Evolutionary conservation across 768 basidiomycete species (phyloP).

Genomic region (Suillus alpinus): DNA sequence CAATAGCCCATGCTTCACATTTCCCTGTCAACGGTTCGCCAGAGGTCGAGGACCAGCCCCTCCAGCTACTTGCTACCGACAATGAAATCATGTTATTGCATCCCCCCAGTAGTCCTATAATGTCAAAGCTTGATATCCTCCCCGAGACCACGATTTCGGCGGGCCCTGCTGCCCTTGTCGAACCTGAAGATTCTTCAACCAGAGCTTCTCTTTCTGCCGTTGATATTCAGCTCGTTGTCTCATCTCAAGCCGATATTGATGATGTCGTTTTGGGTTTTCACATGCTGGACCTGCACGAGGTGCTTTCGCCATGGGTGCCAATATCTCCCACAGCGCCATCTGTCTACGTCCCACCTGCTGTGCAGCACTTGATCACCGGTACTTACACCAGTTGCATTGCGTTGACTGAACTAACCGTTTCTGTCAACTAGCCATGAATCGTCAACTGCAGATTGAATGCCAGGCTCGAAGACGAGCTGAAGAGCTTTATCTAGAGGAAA

Average conservation of each 20-base stretch:
- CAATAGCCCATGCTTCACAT: not conserved
- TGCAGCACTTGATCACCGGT: constrained; percentile 36
- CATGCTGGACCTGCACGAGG: constrained; percentile 33
- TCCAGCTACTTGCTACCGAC: not conserved
- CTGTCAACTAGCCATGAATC: constrained; percentile 29
- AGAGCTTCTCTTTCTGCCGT: not conserved
- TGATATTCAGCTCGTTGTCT: not conserved
- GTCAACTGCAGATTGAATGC: constrained; percentile 28
- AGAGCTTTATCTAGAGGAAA: constrained; percentile 28
- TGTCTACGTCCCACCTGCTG: constrained; percentile 34
- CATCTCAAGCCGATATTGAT: not conserved
- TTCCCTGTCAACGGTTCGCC: not conserved
- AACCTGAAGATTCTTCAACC: too few relatives aligned
- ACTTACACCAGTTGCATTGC: constrained; percentile 6
- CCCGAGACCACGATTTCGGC: not conserved
- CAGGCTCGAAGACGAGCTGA: constrained; percentile 35
- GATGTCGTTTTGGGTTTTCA: constrained; percentile 23
- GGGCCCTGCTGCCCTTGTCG: not conserved
- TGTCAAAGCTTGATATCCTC: not conserved
- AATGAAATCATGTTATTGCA: not conserved
- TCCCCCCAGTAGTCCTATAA: not conserved
- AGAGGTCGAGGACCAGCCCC: not conserved
- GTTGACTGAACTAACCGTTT: constrained; percentile 3
- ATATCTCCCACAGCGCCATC: constrained; percentile 14
- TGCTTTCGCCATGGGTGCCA: constrained; percentile 34